A percentile compares a stretch with the other conserved stretches of the same genome.
Evolutionary conservation across 139 green algal species (phyloP).

Genomic region (Chlorella sp.): DNA sequence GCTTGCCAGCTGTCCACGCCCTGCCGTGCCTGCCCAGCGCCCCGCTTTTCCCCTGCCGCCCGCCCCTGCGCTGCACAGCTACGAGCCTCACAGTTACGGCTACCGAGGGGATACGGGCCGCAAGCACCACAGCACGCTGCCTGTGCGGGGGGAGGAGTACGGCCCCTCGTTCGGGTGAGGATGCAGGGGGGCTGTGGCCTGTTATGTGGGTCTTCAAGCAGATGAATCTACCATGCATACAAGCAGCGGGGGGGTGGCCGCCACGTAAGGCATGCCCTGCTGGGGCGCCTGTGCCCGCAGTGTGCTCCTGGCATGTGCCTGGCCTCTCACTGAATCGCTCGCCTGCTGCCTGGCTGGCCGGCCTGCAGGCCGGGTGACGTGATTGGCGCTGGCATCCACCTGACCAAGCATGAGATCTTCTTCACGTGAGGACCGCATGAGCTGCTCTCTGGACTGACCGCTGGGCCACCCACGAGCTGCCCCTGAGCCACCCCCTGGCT

Average conservation of each 20-base stretch:
- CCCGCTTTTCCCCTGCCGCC: background rate
- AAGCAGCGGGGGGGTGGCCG: no score
- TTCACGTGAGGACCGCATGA: conserved; percentile 78
- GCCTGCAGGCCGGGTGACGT: conserved; percentile 57
- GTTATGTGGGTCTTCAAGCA: no score
- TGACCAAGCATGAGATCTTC: conserved; percentile 84
- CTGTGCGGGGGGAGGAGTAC: conserved; percentile 77
- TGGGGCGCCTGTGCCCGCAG: background rate
- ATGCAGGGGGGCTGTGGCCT: background rate
- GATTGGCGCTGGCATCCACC: conserved; percentile 83
- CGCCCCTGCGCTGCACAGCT: conserved; percentile 61
- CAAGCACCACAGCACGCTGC: conserved; percentile 58
- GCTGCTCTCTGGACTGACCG: background rate
- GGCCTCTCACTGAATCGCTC: background rate
- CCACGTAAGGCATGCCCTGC: no score
- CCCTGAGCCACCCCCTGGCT: no score
- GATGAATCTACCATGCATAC: no score
- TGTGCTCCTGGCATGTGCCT: no score
- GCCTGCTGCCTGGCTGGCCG: background rate
- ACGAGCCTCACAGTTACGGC: conserved; percentile 83
- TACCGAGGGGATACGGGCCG: conserved; percentile 90
- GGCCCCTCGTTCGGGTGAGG: conserved; percentile 72
- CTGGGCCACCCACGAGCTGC: no score
- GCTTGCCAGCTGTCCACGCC: no score
- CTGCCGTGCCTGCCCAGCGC: no score